Conservation (phyloP, 2,329 filamentous ascomycete genomes). For the Xylariales sp. region DNA sequence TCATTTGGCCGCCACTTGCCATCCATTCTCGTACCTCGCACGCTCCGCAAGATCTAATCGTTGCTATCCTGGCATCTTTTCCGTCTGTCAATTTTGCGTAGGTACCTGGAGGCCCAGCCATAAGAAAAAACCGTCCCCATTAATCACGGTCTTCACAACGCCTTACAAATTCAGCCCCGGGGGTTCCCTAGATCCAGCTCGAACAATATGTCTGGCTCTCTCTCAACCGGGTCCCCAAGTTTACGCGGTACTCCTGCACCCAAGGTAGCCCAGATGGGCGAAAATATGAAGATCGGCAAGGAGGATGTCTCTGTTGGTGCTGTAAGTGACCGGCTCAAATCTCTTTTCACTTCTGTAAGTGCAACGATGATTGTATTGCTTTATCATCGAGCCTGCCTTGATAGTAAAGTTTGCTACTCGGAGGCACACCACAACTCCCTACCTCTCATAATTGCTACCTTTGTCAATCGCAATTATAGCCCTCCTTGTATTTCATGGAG, state of each 20-base stretch:
- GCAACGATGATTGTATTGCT: slow-evolving; percentile 22
- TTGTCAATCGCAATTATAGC: neutral
- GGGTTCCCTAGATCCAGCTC: slow-evolving; percentile 17
- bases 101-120: slow-evolving; percentile 38
- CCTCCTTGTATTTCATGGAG: neutral
- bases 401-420: neutral
- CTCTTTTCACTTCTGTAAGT: slow-evolving; percentile 50
- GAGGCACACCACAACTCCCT: neutral
- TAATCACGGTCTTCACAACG: slow-evolving; percentile 16
- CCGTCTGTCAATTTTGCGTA: slow-evolving; percentile 47
- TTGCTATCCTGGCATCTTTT: slow-evolving; percentile 49
- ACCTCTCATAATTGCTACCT: neutral
- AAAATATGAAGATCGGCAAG: slow-evolving; percentile 54
- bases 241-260: slow-evolving; percentile 51
- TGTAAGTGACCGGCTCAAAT: slow-evolving; percentile 49
- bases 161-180: neutral
- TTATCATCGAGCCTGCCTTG: neutral
- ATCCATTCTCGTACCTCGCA: slow-evolving; percentile 35
- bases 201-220: slow-evolving; percentile 54
- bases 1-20: slow-evolving; percentile 32
- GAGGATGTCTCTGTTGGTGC: slow-evolving; percentile 50
- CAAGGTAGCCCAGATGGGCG: slow-evolving; percentile 51
- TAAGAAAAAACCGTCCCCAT: slow-evolving; percentile 25
- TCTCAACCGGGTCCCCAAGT: slow-evolving; percentile 57
- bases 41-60: slow-evolving; percentile 46